phyloP scores from a whole-genome alignment of 129 eudicot genomes.

The Pulicaria dysenterica region DNA sequence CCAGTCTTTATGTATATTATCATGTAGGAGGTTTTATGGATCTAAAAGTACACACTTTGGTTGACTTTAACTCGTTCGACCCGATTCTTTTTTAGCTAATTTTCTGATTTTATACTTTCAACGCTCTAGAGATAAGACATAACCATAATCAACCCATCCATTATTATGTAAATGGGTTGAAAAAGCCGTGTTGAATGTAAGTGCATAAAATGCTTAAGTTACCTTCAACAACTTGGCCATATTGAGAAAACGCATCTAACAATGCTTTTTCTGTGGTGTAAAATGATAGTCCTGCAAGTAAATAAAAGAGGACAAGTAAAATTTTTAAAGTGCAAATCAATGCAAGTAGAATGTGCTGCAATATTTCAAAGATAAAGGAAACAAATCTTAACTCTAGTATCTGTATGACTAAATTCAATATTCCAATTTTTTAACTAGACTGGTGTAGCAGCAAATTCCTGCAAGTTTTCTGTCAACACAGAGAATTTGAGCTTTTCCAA shows the following conservation, averaged over 20 bases:
- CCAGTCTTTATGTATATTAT: too few relatives aligned
- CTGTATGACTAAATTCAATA: neutral
- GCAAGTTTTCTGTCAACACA: neutral
- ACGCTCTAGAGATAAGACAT: neutral
- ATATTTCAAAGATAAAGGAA: neutral
- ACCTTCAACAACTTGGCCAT: conserved; percentile 92
- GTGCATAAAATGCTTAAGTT: neutral
- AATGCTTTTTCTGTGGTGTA: conserved; percentile 77
- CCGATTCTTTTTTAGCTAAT: neutral
- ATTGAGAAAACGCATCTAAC: conserved; percentile 70
- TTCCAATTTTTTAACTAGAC: neutral
- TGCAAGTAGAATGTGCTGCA: neutral
- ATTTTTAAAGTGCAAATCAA: conserved; percentile 1
- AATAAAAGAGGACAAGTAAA: neutral
- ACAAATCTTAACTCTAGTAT: neutral
- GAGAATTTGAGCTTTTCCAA: neutral
- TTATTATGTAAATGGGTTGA: neutral
- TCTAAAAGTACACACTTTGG: neutral
- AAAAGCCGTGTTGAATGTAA: neutral
- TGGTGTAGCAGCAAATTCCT: neutral
- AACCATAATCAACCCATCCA: neutral
- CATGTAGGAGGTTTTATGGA: neutral
- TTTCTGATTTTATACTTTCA: neutral
- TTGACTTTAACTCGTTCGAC: neutral
- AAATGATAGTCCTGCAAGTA: conserved; percentile 78